Conservation (phyloP, 169 alveolate genomes). For the Fabrea salina region DNA sequence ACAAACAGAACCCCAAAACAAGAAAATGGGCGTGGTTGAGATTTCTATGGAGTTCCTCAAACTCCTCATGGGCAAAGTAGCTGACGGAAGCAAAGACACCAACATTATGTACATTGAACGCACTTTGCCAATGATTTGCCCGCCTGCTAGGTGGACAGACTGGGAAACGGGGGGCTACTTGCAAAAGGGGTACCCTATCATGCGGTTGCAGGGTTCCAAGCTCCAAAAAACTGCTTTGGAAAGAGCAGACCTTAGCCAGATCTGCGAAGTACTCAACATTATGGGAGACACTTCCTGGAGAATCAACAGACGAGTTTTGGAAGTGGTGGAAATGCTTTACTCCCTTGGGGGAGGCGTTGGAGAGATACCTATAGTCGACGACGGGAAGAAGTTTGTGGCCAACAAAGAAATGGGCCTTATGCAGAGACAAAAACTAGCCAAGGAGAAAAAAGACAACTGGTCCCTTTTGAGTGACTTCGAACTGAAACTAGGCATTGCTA, state of each 20-base stretch:
- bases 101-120: conserved; percentile 62
- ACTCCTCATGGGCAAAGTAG: conserved; percentile 36
- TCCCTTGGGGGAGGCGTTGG: conserved; percentile 75
- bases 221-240: conserved; percentile 50
- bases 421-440: conserved; percentile 42
- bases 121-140: conserved; percentile 75
- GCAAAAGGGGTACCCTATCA: conserved; percentile 49
- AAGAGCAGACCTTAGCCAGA: conserved; percentile 45
- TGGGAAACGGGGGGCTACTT: conserved; percentile 67
- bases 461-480: conserved; percentile 69
- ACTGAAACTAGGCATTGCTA: conserved; percentile 81
- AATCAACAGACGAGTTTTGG: conserved; percentile 57
- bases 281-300: conserved; percentile 67
- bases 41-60: conserved; percentile 54
- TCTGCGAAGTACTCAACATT: conserved; percentile 53
- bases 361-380: conserved; percentile 60
- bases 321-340: conserved; percentile 65
- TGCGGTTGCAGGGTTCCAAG: conserved; percentile 41
- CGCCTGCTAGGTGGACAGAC: conserved; percentile 78
- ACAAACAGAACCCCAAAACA: conserved; percentile 22
- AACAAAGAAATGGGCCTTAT: conserved; percentile 43
- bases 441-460: conserved; percentile 66
- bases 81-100: conserved; percentile 44
- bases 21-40: conserved; percentile 46
- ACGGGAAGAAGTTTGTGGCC: conserved; percentile 42